Conservation (phyloP, 2,329 filamentous ascomycete genomes). For the Phoma herbarum region DNA sequence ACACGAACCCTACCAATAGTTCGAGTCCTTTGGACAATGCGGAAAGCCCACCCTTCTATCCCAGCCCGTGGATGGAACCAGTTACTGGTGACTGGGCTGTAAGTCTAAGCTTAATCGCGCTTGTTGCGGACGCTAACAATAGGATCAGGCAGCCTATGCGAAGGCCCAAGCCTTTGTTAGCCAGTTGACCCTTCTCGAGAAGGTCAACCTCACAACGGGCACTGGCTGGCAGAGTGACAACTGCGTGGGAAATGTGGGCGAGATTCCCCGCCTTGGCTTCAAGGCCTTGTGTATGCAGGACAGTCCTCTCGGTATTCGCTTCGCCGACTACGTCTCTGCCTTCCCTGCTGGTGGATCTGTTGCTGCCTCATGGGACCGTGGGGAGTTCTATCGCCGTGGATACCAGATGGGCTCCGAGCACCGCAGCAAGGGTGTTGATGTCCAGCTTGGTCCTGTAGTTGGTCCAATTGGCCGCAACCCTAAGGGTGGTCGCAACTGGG, state of each 20-base stretch:
- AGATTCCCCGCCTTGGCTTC: slow-evolving; percentile 74
- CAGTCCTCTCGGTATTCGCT: slow-evolving; percentile 80
- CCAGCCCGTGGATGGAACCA: slow-evolving; percentile 81
- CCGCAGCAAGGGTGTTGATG: slow-evolving; percentile 76
- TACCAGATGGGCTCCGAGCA: slow-evolving; percentile 79
- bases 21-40: slow-evolving; percentile 40
- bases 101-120: neutral
- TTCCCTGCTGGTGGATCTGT: slow-evolving; percentile 82
- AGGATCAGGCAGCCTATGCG: slow-evolving; percentile 67
- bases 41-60: slow-evolving; percentile 74
- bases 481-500: slow-evolving; percentile 64
- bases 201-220: slow-evolving; percentile 94
- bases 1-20: slow-evolving; percentile 36
- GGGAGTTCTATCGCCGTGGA: slow-evolving; percentile 73
- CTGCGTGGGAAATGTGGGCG: slow-evolving; percentile 74
- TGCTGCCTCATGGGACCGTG: slow-evolving; percentile 82
- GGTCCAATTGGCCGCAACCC: slow-evolving; percentile 75
- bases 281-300: slow-evolving; percentile 86
- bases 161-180: slow-evolving; percentile 83
- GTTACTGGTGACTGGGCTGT: slow-evolving; percentile 74
- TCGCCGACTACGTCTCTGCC: slow-evolving; percentile 80
- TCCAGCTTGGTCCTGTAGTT: slow-evolving; percentile 79
- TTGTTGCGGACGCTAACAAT: neutral
- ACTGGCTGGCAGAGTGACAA: slow-evolving; percentile 69
- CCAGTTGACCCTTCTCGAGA: slow-evolving; percentile 83